phyloP scores from a whole-genome alignment of 179 eudicot genomes.

The Vitellaria paradoxa region DNA sequence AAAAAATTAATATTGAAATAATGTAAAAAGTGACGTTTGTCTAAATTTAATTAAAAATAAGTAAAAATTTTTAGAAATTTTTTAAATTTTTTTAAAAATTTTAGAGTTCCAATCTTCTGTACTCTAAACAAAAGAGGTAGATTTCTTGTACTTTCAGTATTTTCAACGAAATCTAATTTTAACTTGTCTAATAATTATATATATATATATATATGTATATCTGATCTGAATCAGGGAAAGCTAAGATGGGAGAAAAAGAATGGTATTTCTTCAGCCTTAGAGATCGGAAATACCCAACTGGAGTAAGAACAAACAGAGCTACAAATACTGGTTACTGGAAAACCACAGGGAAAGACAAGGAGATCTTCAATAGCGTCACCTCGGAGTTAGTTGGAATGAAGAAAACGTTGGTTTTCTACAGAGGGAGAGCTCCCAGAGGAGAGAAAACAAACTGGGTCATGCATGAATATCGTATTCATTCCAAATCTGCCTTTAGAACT shows the following conservation, averaged over 20 bases:
- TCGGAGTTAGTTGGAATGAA: constrained; percentile 40
- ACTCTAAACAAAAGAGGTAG: not conserved
- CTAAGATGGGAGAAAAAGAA: constrained; percentile 47
- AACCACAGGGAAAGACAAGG: constrained; percentile 45
- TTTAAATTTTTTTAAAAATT: too few relatives aligned
- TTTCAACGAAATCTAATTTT: too few relatives aligned
- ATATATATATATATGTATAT: too few relatives aligned
- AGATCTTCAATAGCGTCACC: constrained; percentile 30
- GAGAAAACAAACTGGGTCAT: constrained; percentile 45
- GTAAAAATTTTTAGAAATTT: too few relatives aligned
- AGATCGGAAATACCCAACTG: constrained; percentile 41
- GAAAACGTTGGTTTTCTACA: constrained; percentile 41
- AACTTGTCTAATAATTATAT: not conserved
- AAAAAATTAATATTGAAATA: too few relatives aligned
- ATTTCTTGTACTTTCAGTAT: too few relatives aligned
- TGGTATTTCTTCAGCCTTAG: constrained; percentile 46
- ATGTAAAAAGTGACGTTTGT: too few relatives aligned
- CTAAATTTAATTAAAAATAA: too few relatives aligned
- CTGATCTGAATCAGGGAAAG: constrained; percentile 23
- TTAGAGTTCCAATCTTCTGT: too few relatives aligned
- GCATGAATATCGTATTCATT: constrained; percentile 44
- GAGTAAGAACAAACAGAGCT: constrained; percentile 42
- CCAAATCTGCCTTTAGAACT: constrained; percentile 35
- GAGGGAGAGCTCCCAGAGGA: constrained; percentile 45
- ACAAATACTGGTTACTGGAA: constrained; percentile 41